Evolutionary conservation across 129 eudicot genomes (phyloP), one percentile per base, ranked within the genome.

Genomic region (Sambucus nigra): DNA sequence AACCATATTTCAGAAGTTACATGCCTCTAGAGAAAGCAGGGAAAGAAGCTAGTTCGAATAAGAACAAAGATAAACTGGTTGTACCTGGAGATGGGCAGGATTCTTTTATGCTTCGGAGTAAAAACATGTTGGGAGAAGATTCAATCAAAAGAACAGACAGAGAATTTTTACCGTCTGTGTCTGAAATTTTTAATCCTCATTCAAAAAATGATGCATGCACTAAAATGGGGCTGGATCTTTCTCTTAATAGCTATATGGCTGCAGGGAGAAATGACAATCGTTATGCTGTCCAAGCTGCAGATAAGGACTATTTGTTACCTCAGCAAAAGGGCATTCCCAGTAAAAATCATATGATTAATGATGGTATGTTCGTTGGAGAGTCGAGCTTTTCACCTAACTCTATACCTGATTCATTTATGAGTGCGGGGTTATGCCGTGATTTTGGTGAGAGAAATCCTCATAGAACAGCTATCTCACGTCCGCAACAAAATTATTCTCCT

Each of bases 181-280:
- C 64, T 24, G 44, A 45, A 25, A 12, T 13, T 16, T 40, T 55
- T 13, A 64, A 61, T 18, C 22, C 5, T 32, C 73, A 42, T 53
- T 47, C 67, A n/a, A 66, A 57, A 1, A 29, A 51, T 2, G 78
- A 58, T 19, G 40, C 15, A 45, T 47, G 29, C 55, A 46, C 40
- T 29, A 60, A 55, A 23, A 57, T 74, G 14, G 80, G 75, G 21
- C 77, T 76, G 21, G 80, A 72, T 63, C 82, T 75, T 32, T 77
- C 86, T 3, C 63, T 81, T n/a, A 78, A 70, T 22, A 63, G 80
- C 51, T 74, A 40, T 28, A 24, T 66, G 42, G 56, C 42, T 21
- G 48, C 66, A 0, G 67, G 55, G 11, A 23, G 50, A 33, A 52
- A 59, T 42, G 50, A 44, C 5, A 20, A 50, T 16, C 18, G 18